phyloP scores from a whole-genome alignment of 148 eudicot species.

The Nepenthes gracilis region DNA sequence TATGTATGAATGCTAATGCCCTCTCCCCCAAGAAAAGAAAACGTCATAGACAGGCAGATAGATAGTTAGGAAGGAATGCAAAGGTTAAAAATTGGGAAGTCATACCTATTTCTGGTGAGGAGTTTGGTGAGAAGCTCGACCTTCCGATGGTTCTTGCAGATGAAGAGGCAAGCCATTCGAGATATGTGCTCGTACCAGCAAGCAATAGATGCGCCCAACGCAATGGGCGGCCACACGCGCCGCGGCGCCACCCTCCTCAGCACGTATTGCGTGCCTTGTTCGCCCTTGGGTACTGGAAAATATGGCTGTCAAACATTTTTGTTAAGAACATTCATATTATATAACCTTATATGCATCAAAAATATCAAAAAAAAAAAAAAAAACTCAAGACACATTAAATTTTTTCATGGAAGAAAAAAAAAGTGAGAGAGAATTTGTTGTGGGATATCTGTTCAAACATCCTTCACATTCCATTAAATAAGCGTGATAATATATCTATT shows the following conservation, averaged over 20 bases:
- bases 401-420: no score
- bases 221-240: slow-evolving; percentile 73
- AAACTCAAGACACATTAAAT: no score
- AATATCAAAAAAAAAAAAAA: no score
- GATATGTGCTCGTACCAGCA: slow-evolving; percentile 98
- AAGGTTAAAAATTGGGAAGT: no score
- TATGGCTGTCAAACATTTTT: slow-evolving; percentile 1
- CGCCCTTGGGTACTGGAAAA: slow-evolving; percentile 7
- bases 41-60: no score
- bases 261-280: neutral
- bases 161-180: slow-evolving; percentile 55
- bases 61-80: no score
- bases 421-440: no score
- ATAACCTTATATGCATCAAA: neutral
- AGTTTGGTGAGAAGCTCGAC: slow-evolving; percentile 80
- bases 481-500: no score
- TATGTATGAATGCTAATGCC: no score
- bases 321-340: neutral
- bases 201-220: slow-evolving; percentile 71
- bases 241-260: slow-evolving; percentile 53
- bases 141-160: slow-evolving; percentile 70
- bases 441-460: no score
- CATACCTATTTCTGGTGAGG: slow-evolving; percentile 73
- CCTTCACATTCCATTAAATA: no score
- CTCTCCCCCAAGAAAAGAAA: no score